Evolutionary conservation across 2,329 filamentous ascomycete genomes (phyloP).

Genomic region (Fusarium sp.): DNA sequence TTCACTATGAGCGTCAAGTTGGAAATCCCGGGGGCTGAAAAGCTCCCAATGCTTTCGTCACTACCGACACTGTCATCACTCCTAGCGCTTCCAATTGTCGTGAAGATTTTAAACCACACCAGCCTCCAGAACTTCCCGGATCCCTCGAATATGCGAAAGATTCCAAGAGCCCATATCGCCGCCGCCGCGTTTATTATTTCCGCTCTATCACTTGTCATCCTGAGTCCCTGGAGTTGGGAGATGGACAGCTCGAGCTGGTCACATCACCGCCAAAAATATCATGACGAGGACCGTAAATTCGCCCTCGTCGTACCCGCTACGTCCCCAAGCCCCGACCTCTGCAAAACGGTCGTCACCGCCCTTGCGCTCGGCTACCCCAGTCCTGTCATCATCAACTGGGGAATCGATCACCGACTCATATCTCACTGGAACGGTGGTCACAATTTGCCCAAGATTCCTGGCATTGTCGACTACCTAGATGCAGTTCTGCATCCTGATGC

Average conservation of each 20-base stretch:
- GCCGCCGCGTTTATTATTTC: not conserved
- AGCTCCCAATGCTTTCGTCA: not conserved
- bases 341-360: constrained; percentile 3
- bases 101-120: fast-evolving
- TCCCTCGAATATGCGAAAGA: not conserved
- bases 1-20: not conserved
- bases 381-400: constrained; percentile 11
- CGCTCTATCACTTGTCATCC: not conserved
- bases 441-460: constrained; percentile 1
- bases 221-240: not conserved
- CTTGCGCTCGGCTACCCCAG: constrained; percentile 10
- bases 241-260: not conserved
- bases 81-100: not conserved
- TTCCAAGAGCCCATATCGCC: not conserved
- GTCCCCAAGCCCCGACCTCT: not conserved
- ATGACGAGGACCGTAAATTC: not conserved
- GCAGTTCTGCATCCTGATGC: constrained; percentile 2
- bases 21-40: not conserved
- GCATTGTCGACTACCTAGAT: constrained; percentile 7
- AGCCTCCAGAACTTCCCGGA: not conserved
- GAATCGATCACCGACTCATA: not conserved
- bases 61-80: not conserved
- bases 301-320: constrained; percentile 7
- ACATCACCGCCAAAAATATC: not conserved
- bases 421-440: not conserved